These are phyloP conservation scores for Sporothrix brasiliensis DNA, from an alignment of 2,329 filamentous ascomycete genomes.

Conservation along the genomic window DNA sequence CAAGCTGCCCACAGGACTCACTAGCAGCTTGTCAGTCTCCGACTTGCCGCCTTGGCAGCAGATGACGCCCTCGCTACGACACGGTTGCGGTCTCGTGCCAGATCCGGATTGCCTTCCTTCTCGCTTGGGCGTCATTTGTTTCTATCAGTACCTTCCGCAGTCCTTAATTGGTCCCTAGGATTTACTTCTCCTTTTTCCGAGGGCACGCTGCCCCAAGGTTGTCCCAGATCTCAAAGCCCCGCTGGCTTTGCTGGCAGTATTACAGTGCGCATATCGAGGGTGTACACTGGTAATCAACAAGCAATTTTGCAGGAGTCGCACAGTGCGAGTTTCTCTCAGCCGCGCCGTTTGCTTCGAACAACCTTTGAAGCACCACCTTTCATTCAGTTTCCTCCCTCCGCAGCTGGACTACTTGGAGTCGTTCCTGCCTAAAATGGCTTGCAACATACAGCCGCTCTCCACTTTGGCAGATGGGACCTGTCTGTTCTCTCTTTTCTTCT, in stretches of 20 bases:
- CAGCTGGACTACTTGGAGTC: conserved; percentile 20
- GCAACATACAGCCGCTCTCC: background rate
- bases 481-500: background rate
- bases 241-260: background rate
- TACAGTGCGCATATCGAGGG: background rate
- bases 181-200: background rate
- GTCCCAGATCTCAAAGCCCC: conserved; percentile 11
- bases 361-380: conserved; percentile 9
- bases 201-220: conserved; percentile 18
- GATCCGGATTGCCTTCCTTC: background rate
- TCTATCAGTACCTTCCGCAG: background rate
- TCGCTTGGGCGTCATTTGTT: background rate
- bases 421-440: conserved; percentile 19
- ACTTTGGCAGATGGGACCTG: background rate
- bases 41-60: conserved; percentile 15
- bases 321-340: conserved; percentile 22
- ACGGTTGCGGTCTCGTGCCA: conserved; percentile 7
- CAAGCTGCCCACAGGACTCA: background rate
- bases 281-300: background rate
- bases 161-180: background rate
- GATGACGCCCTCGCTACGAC: background rate
- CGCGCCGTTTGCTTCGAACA: conserved; percentile 27
- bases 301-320: background rate
- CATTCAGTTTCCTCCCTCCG: conserved; percentile 8
- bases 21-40: background rate